Evolutionary conservation across 2,329 filamentous ascomycete genomes (phyloP).

Genomic region (Nigrograna mackinnonii): DNA sequence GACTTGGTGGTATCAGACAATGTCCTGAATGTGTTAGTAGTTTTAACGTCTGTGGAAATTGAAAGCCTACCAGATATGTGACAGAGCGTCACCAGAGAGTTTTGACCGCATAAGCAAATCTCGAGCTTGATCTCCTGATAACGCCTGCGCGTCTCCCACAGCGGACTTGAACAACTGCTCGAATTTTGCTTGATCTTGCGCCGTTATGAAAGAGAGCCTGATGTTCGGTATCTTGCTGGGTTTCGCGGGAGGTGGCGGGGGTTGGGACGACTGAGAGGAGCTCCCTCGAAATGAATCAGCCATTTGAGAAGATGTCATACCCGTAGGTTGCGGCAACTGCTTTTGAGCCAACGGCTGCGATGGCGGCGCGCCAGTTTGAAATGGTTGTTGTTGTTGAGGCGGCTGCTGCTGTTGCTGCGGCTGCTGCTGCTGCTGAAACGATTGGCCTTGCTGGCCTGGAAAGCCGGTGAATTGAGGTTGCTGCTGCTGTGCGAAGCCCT

Average conservation of each 20-base stretch:
- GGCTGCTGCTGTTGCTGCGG: slow-evolving; percentile 37
- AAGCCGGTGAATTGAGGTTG: slow-evolving; percentile 52
- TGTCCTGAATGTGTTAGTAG: slow-evolving; percentile 61
- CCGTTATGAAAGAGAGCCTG: slow-evolving; percentile 92
- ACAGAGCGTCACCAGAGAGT: slow-evolving; percentile 82
- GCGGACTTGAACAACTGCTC: slow-evolving; percentile 97
- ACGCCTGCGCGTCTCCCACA: slow-evolving; percentile 78
- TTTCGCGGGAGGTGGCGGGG: slow-evolving; percentile 66
- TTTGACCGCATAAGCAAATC: slow-evolving; percentile 88
- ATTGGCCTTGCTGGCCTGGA: slow-evolving; percentile 46
- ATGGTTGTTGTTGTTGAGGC: slow-evolving; percentile 55
- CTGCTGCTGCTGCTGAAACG: slow-evolving; percentile 47
- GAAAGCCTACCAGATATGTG: slow-evolving; percentile 85
- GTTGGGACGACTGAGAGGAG: slow-evolving; percentile 48
- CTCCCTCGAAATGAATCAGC: slow-evolving; percentile 62
- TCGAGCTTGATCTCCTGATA: slow-evolving; percentile 89
- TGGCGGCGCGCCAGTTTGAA: slow-evolving; percentile 49
- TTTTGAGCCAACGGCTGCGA: slow-evolving; percentile 55
- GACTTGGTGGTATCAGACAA: slow-evolving; percentile 95
- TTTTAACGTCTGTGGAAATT: not conserved
- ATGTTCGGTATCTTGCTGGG: slow-evolving; percentile 88
- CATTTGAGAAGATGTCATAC: slow-evolving; percentile 67
- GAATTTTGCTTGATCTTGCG: slow-evolving; percentile 92
- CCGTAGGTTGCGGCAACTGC: slow-evolving; percentile 57
- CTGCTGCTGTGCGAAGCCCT: slow-evolving; percentile 50